Conservation (phyloP, 768 basidiomycete species). For the Naganishia vishniacii region DNA sequence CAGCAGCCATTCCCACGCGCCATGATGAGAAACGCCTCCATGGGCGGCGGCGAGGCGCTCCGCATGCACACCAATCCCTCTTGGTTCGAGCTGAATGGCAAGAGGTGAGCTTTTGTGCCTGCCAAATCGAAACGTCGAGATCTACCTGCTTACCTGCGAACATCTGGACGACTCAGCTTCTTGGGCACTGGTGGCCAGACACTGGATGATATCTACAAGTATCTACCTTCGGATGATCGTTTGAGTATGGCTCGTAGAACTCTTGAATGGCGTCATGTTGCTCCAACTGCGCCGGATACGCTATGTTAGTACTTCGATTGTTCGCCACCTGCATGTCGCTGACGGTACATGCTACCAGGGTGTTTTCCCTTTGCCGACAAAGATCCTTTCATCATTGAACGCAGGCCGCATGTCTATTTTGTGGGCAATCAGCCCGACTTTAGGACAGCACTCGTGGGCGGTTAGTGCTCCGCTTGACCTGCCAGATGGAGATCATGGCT, state of each 20-base stretch:
- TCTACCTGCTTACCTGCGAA: too few species aligned
- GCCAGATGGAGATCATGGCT: slow-evolving; percentile 33
- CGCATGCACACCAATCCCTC: slow-evolving; percentile 80
- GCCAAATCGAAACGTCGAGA: too few species aligned
- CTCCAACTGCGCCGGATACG: slow-evolving; percentile 98
- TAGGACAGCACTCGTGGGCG: slow-evolving; percentile 62
- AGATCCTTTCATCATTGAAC: slow-evolving; percentile 83
- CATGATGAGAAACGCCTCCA: slow-evolving; percentile 64
- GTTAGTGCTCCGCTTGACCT: slow-evolving; percentile 40
- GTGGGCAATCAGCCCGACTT: slow-evolving; percentile 87
- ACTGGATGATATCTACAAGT: slow-evolving; percentile 90
- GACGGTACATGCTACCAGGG: slow-evolving; percentile 51
- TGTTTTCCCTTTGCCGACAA: slow-evolving; percentile 83
- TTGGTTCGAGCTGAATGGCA: slow-evolving; percentile 63
- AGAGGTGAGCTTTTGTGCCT: slow-evolving; percentile 48
- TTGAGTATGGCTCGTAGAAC: slow-evolving; percentile 71
- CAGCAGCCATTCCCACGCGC: slow-evolving; percentile 88
- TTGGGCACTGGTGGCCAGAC: slow-evolving; percentile 89
- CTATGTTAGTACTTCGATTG: slow-evolving; percentile 54
- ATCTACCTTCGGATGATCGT: slow-evolving; percentile 63
- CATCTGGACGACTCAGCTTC: slow-evolving; percentile 53
- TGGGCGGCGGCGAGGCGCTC: slow-evolving; percentile 57
- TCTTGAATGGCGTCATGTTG: slow-evolving; percentile 87
- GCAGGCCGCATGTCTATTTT: slow-evolving; percentile 83
- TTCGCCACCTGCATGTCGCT: background rate